Evolutionary conservation across 208 protist genomes (phyloP).

Genomic region (Trypanosoma rangeli): DNA sequence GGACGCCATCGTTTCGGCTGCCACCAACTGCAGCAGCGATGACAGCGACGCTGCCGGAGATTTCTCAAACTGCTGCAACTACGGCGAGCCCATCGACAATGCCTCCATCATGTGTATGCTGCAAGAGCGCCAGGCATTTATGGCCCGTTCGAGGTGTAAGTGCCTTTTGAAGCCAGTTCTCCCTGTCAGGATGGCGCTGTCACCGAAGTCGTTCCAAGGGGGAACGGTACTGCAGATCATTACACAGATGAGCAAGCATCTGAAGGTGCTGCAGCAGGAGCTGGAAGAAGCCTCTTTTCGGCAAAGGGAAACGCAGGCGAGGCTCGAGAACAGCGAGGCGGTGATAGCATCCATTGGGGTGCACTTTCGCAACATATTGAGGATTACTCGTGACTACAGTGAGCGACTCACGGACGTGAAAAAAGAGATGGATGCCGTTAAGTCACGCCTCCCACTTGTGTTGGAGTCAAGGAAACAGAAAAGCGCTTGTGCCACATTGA

Average conservation of each 20-base stretch:
- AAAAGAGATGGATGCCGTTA: conserved; percentile 28
- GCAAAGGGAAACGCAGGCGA: neutral
- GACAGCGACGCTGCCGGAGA: neutral
- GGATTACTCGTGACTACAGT: conserved; percentile 10
- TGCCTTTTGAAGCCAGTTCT: neutral
- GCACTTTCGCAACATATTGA: conserved; percentile 10
- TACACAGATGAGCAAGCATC: conserved; percentile 32
- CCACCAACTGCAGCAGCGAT: neutral
- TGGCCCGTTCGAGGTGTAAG: neutral
- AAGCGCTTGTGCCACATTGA: neutral
- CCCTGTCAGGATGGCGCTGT: neutral
- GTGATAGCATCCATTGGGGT: conserved; percentile 7
- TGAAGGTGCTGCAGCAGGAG: conserved; percentile 26
- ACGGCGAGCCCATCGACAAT: neutral
- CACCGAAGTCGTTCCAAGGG: conserved; percentile 14
- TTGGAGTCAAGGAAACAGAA: neutral
- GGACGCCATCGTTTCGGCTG: neutral
- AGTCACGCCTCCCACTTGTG: conserved; percentile 6
- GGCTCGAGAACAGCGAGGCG: conserved; percentile 5
- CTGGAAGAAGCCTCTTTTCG: conserved; percentile 5
- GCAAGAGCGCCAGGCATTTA: conserved; percentile 1
- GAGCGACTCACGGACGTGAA: conserved; percentile 20
- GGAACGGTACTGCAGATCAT: conserved; percentile 25
- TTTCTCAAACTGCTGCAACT: conserved; percentile 1
- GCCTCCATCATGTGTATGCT: conserved; percentile 10